Evolutionary conservation across 257 asterid genomes (phyloP).

Genomic region (Solanum dulcamara): DNA sequence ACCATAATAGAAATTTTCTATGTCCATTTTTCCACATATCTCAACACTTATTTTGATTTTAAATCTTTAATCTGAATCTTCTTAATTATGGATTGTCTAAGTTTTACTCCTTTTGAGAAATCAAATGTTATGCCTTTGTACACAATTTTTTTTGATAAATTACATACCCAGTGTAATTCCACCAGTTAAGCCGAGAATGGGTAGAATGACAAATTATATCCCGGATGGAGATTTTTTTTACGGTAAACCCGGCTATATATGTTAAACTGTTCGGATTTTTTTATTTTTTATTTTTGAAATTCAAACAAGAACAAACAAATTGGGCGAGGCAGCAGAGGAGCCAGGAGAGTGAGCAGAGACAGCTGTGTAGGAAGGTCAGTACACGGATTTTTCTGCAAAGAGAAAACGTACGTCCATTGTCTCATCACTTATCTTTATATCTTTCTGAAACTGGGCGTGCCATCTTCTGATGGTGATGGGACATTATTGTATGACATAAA

Average conservation of each 20-base stretch:
- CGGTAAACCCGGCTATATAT: too few species aligned
- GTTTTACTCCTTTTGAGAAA: background rate
- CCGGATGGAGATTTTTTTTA: background rate
- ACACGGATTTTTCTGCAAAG: background rate
- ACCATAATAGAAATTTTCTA: background rate
- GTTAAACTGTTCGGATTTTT: background rate
- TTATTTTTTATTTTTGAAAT: background rate
- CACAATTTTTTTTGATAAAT: fast-evolving
- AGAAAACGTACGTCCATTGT: background rate
- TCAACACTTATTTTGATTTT: background rate
- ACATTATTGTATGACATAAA: background rate
- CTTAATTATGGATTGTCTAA: background rate
- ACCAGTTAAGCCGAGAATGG: background rate
- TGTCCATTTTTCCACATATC: background rate
- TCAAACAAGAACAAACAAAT: background rate
- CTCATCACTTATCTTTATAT: background rate
- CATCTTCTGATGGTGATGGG: background rate
- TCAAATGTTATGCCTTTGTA: background rate
- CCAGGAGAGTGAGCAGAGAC: background rate
- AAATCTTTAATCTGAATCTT: background rate
- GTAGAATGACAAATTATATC: background rate
- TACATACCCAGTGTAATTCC: background rate
- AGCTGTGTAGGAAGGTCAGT: background rate
- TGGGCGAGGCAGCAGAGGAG: background rate
- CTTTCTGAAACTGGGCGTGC: background rate